phyloP scores from a whole-genome alignment of 306 rosid genomes.

The Rosa rugosa region DNA sequence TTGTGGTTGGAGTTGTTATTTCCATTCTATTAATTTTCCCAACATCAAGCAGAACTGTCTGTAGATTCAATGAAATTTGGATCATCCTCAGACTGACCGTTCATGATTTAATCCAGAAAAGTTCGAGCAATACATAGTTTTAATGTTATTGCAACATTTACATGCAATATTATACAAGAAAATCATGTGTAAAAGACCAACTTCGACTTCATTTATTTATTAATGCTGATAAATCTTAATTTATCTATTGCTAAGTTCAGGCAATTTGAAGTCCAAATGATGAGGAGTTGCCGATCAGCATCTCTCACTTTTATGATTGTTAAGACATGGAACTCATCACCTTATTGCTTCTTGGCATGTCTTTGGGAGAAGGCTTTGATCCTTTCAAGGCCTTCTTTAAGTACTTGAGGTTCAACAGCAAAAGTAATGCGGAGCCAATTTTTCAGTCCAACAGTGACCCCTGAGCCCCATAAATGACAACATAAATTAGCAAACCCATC shows the following conservation, averaged over 20 bases:
- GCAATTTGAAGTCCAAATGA: not conserved
- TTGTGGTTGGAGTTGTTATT: too few relatives aligned
- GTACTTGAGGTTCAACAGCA: conserved; percentile 37
- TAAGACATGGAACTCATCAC: not conserved
- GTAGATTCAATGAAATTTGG: too few relatives aligned
- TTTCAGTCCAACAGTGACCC: conserved; percentile 57
- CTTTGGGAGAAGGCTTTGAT: conserved; percentile 50
- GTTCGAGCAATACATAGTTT: not conserved
- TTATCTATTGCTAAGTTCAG: not conserved
- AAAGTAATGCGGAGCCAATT: conserved; percentile 57
- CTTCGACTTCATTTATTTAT: not conserved
- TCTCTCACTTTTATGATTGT: not conserved
- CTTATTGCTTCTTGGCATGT: conserved; percentile 33
- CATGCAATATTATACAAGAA: not conserved
- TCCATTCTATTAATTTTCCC: too few relatives aligned
- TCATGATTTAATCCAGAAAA: not conserved
- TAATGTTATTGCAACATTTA: not conserved
- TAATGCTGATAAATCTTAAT: not conserved
- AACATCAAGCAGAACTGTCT: too few relatives aligned
- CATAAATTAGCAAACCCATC: not conserved
- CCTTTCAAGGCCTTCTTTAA: conserved; percentile 56
- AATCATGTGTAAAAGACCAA: not conserved
- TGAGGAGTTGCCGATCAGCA: not conserved
- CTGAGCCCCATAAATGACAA: conserved; percentile 22
- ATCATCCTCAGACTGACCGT: too few relatives aligned